These are phyloP conservation scores for Xylariomycetidae sp. DNA, from an alignment of 2,329 filamentous ascomycete genomes.

Conservation along the genomic window DNA sequence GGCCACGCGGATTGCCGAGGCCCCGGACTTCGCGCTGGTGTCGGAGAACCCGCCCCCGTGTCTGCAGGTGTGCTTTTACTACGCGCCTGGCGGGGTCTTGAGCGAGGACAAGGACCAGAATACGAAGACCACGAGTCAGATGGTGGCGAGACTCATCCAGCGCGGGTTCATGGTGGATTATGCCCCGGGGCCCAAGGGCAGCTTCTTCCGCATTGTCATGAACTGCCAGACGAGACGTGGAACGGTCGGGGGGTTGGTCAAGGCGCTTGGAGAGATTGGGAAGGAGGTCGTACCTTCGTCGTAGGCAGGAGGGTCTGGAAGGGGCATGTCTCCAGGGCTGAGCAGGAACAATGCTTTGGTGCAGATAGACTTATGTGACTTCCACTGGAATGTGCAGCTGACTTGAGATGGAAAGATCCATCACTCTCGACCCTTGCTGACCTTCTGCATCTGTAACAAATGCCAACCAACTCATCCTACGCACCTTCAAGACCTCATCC, in stretches of 20 bases:
- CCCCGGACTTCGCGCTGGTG: conserved; percentile 62
- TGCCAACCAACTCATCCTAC: too few relatives aligned
- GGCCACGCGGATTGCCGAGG: conserved; percentile 48
- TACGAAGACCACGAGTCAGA: conserved; percentile 41
- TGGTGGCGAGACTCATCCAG: conserved; percentile 41
- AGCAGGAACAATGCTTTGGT: too few relatives aligned
- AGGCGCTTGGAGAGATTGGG: conserved; percentile 21
- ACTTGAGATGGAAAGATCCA: too few relatives aligned
- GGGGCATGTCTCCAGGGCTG: too few relatives aligned
- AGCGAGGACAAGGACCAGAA: conserved; percentile 36
- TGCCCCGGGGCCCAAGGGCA: conserved; percentile 49
- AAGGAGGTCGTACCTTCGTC: conserved; percentile 15
- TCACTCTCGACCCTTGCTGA: too few relatives aligned
- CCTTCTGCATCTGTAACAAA: too few relatives aligned
- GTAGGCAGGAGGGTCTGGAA: too few relatives aligned
- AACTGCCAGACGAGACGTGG: conserved; percentile 48
- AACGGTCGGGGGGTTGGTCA: conserved; percentile 36
- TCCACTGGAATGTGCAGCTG: too few relatives aligned
- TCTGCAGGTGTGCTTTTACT: conserved; percentile 93
- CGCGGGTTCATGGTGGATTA: conserved; percentile 58
- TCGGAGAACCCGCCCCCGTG: conserved; percentile 81
- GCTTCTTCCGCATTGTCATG: conserved; percentile 55
- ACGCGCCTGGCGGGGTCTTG: conserved; percentile 53
- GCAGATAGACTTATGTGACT: too few relatives aligned
- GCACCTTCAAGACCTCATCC: too few relatives aligned